phyloP scores from a whole-genome alignment of 352 stramenopile species.

The Aphanomyces cochlioides region DNA sequence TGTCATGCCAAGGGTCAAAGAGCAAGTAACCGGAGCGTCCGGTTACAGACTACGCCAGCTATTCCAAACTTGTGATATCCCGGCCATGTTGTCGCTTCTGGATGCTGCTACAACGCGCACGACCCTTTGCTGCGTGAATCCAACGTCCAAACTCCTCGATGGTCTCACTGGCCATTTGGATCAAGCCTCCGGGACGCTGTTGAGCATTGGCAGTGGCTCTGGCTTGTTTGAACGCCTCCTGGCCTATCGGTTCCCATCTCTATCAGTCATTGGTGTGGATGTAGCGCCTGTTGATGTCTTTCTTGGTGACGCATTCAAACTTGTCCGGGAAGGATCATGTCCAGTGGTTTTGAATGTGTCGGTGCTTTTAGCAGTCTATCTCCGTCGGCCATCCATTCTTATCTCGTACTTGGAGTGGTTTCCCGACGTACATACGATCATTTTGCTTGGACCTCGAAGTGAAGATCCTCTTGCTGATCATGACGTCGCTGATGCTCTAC shows the following conservation, averaged over 20 bases:
- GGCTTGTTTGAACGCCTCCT: conserved; percentile 21
- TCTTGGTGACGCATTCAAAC: neutral
- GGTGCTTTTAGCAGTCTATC: conserved; percentile 23
- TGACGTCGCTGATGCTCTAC: neutral
- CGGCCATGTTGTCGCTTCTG: conserved; percentile 10
- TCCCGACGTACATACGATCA: conserved; percentile 7
- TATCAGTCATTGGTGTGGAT: conserved; percentile 16
- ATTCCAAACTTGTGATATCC: neutral
- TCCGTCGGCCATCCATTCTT: conserved; percentile 17
- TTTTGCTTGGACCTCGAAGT: conserved; percentile 17
- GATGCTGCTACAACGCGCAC: conserved; percentile 3
- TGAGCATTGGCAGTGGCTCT: conserved; percentile 28
- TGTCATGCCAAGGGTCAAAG: too few species aligned
- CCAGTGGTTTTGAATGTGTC: neutral
- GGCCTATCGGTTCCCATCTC: neutral
- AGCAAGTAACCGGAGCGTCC: too few species aligned
- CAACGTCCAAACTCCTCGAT: neutral
- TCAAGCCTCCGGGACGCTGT: neutral
- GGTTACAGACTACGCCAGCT: neutral
- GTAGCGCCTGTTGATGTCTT: conserved; percentile 21
- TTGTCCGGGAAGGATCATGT: neutral
- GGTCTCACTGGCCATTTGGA: neutral
- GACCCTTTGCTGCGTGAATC: conserved; percentile 26
- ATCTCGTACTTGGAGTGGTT: conserved; percentile 24
- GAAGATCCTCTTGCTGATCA: conserved; percentile 11